Evolutionary conservation across 805 yeast genomes (phyloP), one percentile per base, ranked within the genome.

Genomic region (Candida awuae): DNA sequence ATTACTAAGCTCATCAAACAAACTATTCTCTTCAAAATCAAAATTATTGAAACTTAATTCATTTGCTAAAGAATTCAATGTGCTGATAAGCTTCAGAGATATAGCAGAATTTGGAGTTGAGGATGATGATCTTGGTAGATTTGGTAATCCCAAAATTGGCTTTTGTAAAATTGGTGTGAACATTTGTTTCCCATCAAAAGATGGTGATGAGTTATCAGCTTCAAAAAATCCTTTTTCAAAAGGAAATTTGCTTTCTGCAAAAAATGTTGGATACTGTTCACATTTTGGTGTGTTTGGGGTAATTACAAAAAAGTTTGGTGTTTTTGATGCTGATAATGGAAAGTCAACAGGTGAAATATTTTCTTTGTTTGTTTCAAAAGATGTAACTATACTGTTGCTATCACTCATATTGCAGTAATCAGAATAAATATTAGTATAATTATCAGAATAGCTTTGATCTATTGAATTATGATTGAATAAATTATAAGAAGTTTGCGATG

Each of bases 1-100:
- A 20, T 33, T 37, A 19, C 43, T 41, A 17, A 44, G 21, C 4
- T 35, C 39, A 23, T 44, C 47, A 29, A 44, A 41, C 4, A 44
- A 12, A 29, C 42, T 37, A 7, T 32, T 40, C 10, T 41, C 41
- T 12, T 41, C 47, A 7, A 26, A 16, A 14, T 37, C 33, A 4
- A 15, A 4, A 17, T 35, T 35, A 16, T 31, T 17, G 12, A 6
- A 5, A 20, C 8, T 14, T 13, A n/a, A 18, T 10, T n/a, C 14
- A 4, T n/a, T 10, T 14, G 35, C 26, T 14, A 31, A 19, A 6
- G 35, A 9, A 7, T 28, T 30, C 12, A 32, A 18, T 15, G 40
- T 13, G 10, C 10, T 15, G 14, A 8, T 2, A 10, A 33, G 35
- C 5, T 19, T 37, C 8, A 20, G 6, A 21, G 29, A 23, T 29